phyloP scores from a whole-genome alignment of 768 basidiomycete species.

The Amanita inopinata region DNA sequence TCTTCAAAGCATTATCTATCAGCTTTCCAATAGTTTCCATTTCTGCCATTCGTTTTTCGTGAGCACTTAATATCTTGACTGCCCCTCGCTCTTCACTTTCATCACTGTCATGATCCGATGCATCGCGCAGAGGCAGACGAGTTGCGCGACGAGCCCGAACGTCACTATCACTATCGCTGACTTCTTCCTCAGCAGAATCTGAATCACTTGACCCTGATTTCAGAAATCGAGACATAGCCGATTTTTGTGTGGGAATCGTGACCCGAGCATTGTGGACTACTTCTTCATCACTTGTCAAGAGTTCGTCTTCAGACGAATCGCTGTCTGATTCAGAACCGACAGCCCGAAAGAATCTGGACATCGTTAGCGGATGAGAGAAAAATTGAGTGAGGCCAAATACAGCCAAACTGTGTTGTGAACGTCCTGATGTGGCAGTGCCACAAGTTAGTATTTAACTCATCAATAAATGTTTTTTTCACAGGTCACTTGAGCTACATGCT shows the following conservation, averaged over 20 bases:
- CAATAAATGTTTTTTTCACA: too few relatives aligned
- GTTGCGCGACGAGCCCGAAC: conserved; percentile 9
- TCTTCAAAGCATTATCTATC: conserved; percentile 92
- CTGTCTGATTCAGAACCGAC: conserved; percentile 71
- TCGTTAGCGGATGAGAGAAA: conserved; percentile 19
- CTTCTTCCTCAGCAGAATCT: conserved; percentile 46
- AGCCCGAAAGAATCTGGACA: conserved; percentile 88
- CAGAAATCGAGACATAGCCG: conserved; percentile 73
- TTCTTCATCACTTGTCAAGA: conserved; percentile 68
- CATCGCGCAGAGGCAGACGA: conserved; percentile 19
- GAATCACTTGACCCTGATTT: conserved; percentile 53
- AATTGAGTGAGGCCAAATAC: neutral
- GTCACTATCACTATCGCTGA: conserved; percentile 42
- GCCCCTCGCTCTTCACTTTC: conserved; percentile 60
- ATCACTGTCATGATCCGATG: conserved; percentile 33
- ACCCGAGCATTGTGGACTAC: conserved; percentile 19
- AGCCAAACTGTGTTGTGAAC: neutral
- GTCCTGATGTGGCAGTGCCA: neutral
- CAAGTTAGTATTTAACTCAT: too few relatives aligned
- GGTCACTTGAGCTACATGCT: too few relatives aligned
- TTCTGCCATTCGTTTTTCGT: conserved; percentile 87
- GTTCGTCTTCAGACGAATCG: conserved; percentile 69
- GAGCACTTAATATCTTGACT: conserved; percentile 77
- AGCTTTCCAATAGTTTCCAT: conserved; percentile 87
- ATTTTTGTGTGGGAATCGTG: conserved; percentile 21